Conservation (phyloP, 495 filamentous ascomycete genomes). For the Aspergillus nidulans region DNA sequence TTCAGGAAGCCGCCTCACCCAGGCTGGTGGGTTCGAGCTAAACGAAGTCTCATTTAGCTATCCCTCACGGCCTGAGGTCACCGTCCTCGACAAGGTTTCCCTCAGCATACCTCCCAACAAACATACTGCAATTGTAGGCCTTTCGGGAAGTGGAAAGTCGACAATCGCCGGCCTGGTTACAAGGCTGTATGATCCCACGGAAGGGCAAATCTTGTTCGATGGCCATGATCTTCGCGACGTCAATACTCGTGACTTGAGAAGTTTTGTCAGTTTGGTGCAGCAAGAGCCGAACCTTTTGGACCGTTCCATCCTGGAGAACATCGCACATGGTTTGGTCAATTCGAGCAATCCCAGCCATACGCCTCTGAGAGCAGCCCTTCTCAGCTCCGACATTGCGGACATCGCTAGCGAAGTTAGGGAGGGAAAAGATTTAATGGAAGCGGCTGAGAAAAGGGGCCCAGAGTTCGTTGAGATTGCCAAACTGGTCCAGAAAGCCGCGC, state of each 20-base stretch:
- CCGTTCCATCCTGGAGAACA: constrained; percentile 65
- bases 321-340: constrained; percentile 60
- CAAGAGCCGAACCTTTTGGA: constrained; percentile 64
- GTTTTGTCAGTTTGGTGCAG: constrained; percentile 58
- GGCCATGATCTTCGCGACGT: constrained; percentile 49
- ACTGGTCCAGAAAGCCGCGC: constrained; percentile 35
- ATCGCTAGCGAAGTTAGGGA: constrained; percentile 30
- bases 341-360: constrained; percentile 37
- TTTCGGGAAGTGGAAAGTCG: constrained; percentile 70
- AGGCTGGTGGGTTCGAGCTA: constrained; percentile 44
- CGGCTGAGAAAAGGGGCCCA: constrained; percentile 27
- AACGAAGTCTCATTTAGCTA: constrained; percentile 30
- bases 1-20: constrained; percentile 29
- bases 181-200: constrained; percentile 45
- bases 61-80: neutral
- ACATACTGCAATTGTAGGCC: constrained; percentile 70
- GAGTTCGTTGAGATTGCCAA: constrained; percentile 35
- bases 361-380: constrained; percentile 32
- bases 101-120: constrained; percentile 50
- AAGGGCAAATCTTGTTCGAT: constrained; percentile 49
- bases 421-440: constrained; percentile 30
- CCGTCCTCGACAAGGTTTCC: constrained; percentile 23
- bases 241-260: constrained; percentile 54
- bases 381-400: constrained; percentile 26
- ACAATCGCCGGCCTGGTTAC: constrained; percentile 56